Base-by-base conservation (phyloP, 2,329 filamentous ascomycete species). In the Stagonosporopsis cucurbitacearum region DNA sequence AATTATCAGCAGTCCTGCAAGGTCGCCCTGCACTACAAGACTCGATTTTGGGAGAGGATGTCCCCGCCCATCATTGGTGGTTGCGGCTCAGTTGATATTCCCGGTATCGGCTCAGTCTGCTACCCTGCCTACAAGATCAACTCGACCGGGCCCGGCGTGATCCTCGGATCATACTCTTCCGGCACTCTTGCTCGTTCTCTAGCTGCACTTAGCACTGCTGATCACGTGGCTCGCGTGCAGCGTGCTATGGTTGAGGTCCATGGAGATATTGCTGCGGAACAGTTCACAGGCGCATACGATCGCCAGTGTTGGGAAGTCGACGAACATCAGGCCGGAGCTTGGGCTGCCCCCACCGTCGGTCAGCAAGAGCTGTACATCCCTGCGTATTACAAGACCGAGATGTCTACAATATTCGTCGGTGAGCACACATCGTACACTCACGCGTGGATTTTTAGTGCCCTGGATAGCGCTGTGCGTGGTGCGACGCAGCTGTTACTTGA, bases 371-470 rank as follows among this genome's bases (percentile, higher is more conserved):
- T 90, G 22, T 91, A 88, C 63, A 77, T 91, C 8, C 88, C 89
- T 0, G 85, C 88, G n/a, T 91, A 89, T 67, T 90, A 88, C 66
- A 83, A 86, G 68, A 90, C 87, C 0, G 85, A 91, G 71, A 82
- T 81, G 59, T 84, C 87, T 43, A 86, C 87, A n/a, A 84, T 90
- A 30, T 89, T 90, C 56, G 78, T 88, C 1, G 76, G 76, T 2
- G 88, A 91, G 70, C 87, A 90, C 67, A 90, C 88, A 0, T 84
- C 82, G 6, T 89, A 87, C 67, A 91, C 88, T 0, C 88, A 91
- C 66, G 87, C 86, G 1, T 90, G 87, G 87, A 88, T 89, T 45
- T 82, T 83, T 28, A 85, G 82, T 2, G 88, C 88, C 1, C 75
- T 91, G 4, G 88, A 91, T 67, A 88, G 84, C 11, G 87, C 86